phyloP scores from a whole-genome alignment of 352 stramenopile species.

The Phytophthora hybrid region DNA sequence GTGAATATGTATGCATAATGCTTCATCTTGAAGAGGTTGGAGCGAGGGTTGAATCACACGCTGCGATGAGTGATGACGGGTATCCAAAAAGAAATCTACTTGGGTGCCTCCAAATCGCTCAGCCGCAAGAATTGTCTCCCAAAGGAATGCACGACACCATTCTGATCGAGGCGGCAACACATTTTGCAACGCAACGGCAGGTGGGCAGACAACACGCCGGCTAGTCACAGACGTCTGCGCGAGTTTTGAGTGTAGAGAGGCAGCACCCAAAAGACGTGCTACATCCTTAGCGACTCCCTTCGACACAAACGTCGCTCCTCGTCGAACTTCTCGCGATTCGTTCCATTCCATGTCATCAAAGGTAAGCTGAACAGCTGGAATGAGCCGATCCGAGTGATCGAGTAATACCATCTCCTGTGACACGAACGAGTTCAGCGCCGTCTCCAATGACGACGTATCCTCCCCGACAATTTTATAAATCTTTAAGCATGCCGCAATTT shows the following conservation, averaged over 20 bases:
- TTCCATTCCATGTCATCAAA: conserved; percentile 88
- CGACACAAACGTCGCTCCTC: conserved; percentile 62
- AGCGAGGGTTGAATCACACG: conserved; percentile 79
- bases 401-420: conserved; percentile 56
- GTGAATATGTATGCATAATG: conserved; percentile 78
- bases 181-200: conserved; percentile 43
- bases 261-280: conserved; percentile 59
- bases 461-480: conserved; percentile 57
- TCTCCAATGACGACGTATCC: conserved; percentile 36
- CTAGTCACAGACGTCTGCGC: conserved; percentile 70
- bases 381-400: conserved; percentile 43
- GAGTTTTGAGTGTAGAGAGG: conserved; percentile 70
- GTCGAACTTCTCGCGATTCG: conserved; percentile 61
- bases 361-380: conserved; percentile 47
- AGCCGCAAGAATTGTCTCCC: conserved; percentile 65
- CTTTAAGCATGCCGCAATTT: conserved; percentile 52
- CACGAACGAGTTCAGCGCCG: conserved; percentile 34
- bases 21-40: conserved; percentile 73
- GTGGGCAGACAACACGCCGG: conserved; percentile 53
- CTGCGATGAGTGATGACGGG: conserved; percentile 66
- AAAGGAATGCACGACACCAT: conserved; percentile 62
- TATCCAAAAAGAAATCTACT: conserved; percentile 77
- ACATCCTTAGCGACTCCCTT: conserved; percentile 53
- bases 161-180: conserved; percentile 46
- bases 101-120: conserved; percentile 62